Percentiles rank a stretch among this genome's conserved stretches.
phyloP scores from a whole-genome alignment of 2,329 filamentous ascomycete species.

The Phialophora macrospora region DNA sequence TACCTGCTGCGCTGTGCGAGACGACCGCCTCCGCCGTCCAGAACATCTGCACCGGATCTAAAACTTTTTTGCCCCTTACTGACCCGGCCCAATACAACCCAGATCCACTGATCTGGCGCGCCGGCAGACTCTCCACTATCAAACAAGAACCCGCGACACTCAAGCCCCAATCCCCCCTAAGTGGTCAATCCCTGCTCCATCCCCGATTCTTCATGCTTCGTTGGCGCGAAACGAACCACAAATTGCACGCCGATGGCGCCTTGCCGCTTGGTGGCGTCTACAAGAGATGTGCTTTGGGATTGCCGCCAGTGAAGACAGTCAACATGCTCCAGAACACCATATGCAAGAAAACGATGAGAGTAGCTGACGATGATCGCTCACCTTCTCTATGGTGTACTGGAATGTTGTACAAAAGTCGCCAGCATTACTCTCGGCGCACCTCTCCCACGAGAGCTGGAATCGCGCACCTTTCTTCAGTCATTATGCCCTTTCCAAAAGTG shows the following conservation, averaged over 20 bases:
- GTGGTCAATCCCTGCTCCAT: constrained; percentile 1
- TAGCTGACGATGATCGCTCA: constrained; percentile 1
- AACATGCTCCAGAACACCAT: constrained; percentile 1
- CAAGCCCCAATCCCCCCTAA: neutral
- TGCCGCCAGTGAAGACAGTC: neutral
- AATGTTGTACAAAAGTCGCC: constrained; percentile 7
- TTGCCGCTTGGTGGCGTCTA: constrained; percentile 2
- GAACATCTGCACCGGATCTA: neutral
- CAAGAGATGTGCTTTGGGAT: neutral
- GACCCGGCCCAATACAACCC: constrained; percentile 4
- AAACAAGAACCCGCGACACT: constrained; percentile 8
- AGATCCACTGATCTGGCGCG: constrained; percentile 10
- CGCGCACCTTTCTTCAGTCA: neutral
- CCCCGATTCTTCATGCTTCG: constrained; percentile 9
- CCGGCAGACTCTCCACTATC: constrained; percentile 8
- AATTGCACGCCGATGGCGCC: constrained; percentile 5
- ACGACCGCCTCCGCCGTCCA: neutral
- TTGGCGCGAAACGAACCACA: constrained; percentile 9
- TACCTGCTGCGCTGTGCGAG: neutral
- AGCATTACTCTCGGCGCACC: neutral
- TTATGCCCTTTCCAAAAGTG: neutral
- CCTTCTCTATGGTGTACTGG: constrained; percentile 11
- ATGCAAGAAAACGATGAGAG: neutral
- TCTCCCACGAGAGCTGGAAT: neutral
- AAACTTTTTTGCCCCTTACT: constrained; percentile 18